phyloP scores from a whole-genome alignment of 108 stramenopile genomes.

The Schizochytrium sp. region DNA sequence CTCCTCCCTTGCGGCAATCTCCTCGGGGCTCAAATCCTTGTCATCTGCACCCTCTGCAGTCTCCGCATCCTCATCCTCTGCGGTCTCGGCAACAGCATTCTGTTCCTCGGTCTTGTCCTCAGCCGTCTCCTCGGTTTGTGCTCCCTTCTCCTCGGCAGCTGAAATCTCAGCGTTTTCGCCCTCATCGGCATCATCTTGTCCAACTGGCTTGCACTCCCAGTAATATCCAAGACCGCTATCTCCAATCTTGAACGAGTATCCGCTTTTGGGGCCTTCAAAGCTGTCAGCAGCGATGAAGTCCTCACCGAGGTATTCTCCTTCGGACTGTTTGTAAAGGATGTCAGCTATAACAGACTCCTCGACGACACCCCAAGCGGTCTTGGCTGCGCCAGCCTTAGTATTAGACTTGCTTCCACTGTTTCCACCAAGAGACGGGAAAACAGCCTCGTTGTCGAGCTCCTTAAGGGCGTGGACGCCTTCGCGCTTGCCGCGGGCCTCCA shows the following conservation, averaged over 20 bases:
- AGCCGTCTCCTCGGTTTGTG: neutral
- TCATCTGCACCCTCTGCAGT: neutral
- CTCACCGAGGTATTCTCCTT: conserved; percentile 45
- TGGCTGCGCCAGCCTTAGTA: neutral
- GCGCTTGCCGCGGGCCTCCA: conserved; percentile 14
- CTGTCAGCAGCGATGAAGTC: conserved; percentile 20
- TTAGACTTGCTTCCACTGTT: neutral
- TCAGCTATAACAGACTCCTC: neutral
- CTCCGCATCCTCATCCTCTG: neutral
- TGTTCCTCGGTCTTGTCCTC: neutral
- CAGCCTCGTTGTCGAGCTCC: conserved; percentile 53
- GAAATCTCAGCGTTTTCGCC: neutral
- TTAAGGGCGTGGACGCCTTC: conserved; percentile 53
- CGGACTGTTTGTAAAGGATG: conserved; percentile 29
- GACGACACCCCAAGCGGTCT: conserved; percentile 48
- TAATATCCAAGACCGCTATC: conserved; percentile 22
- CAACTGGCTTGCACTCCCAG: conserved; percentile 59
- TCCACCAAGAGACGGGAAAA: conserved; percentile 40
- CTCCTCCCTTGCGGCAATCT: conserved; percentile 52
- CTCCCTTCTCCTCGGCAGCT: neutral
- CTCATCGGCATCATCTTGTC: neutral
- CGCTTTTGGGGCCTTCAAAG: neutral
- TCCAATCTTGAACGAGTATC: conserved; percentile 57
- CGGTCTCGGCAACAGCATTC: neutral
- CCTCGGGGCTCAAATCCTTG: neutral